Percentiles rank a stretch among this genome's conserved stretches.
Evolutionary conservation across 2,329 filamentous ascomycete genomes (phyloP).

Genomic region (Hymenoscyphus scutula): DNA sequence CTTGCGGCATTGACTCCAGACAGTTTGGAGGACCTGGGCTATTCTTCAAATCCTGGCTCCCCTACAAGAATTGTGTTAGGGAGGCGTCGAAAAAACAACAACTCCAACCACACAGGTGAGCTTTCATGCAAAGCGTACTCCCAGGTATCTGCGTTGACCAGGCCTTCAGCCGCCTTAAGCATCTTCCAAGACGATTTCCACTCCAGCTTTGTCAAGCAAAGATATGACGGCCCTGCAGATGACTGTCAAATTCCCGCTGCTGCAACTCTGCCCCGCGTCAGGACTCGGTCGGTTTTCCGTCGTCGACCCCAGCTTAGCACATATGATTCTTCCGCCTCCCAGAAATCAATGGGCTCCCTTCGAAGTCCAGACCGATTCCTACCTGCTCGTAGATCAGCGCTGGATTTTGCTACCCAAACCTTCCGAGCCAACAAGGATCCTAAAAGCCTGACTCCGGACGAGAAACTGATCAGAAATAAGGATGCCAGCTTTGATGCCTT

Average conservation of each 20-base stretch:
- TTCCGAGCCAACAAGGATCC: slow-evolving; percentile 52
- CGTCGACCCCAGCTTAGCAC: slow-evolving; percentile 25
- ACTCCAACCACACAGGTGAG: slow-evolving; percentile 1
- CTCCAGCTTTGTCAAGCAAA: background rate
- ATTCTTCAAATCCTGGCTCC: background rate
- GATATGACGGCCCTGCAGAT: slow-evolving; percentile 17
- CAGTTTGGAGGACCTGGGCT: background rate
- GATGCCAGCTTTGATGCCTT: slow-evolving; percentile 52
- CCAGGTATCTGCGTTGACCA: background rate
- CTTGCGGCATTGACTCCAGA: background rate
- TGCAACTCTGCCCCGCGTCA: slow-evolving; percentile 24
- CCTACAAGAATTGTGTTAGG: background rate
- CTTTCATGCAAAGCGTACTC: background rate
- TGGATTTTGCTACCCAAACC: slow-evolving; percentile 42
- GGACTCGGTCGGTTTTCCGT: slow-evolving; percentile 17
- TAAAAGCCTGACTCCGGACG: slow-evolving; percentile 44
- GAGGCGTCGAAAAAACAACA: background rate
- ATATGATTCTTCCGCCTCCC: slow-evolving; percentile 20
- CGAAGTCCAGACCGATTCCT: slow-evolving; percentile 57
- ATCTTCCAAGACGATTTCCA: slow-evolving; percentile 3
- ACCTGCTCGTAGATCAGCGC: slow-evolving; percentile 42
- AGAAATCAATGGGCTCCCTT: slow-evolving; percentile 22
- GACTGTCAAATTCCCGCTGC: slow-evolving; percentile 14
- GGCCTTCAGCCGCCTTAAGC: background rate
- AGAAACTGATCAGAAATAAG: slow-evolving; percentile 45